These are phyloP conservation scores for Waitea zeae DNA, from an alignment of 1,284 basidiomycete species.

Conservation along the genomic window DNA sequence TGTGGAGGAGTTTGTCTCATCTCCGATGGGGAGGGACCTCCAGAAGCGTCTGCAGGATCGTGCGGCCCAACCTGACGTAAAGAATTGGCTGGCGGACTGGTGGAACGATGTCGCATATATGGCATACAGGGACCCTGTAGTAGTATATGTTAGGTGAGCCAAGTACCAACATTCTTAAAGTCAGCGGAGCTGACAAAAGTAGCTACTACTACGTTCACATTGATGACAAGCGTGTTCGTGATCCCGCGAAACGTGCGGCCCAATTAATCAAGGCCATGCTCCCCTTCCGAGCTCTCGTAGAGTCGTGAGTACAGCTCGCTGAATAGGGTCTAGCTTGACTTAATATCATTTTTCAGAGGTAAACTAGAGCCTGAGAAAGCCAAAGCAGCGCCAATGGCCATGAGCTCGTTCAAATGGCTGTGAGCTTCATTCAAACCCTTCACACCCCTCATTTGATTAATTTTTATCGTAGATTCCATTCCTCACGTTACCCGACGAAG, in stretches of 20 bases:
- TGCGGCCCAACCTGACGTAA: constrained; percentile 37
- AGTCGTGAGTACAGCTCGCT: constrained; percentile 42
- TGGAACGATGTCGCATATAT: constrained; percentile 93
- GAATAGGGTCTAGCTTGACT: neutral
- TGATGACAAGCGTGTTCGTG: constrained; percentile 39
- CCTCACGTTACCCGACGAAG: constrained; percentile 71
- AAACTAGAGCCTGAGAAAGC: constrained; percentile 84
- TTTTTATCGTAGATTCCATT: constrained; percentile 54
- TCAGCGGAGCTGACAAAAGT: too few relatives aligned
- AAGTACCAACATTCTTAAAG: too few relatives aligned
- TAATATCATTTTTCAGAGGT: constrained; percentile 25
- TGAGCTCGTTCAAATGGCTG: constrained; percentile 92
- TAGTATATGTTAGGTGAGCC: constrained; percentile 89
- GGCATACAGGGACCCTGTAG: constrained; percentile 77
- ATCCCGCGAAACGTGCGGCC: constrained; percentile 58
- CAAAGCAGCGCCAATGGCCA: constrained; percentile 72
- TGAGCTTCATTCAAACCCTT: constrained; percentile 19
- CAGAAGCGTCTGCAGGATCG: constrained; percentile 69
- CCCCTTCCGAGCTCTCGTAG: constrained; percentile 67
- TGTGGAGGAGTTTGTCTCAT: constrained; percentile 57
- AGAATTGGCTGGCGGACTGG: constrained; percentile 92
- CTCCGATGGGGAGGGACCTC: constrained; percentile 56
- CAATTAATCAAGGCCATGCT: constrained; percentile 70
- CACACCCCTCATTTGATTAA: neutral
- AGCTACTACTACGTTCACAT: constrained; percentile 92